Evolutionary conservation across 306 rosid species (phyloP), one percentile per base, ranked within the genome.

Genomic region (Cucumis sativus): DNA sequence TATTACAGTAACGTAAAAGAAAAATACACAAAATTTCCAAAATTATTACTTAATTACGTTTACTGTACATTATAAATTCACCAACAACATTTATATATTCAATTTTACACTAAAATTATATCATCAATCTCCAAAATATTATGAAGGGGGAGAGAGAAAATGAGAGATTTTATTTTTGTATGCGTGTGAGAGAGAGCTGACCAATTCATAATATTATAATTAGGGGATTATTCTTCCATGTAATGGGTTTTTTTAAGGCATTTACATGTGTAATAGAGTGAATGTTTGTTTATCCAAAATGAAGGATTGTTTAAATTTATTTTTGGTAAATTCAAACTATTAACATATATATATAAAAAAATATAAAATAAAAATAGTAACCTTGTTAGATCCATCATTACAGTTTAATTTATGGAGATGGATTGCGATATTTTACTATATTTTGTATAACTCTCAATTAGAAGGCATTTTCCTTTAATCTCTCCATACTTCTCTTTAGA

Each of bases 251-350:
- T 68, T 67, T 68, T 43, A 6, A 23, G 37, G n/a, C 56, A 41
- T 43, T 68, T 68, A 68, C 74, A 40, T 67, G 74, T 67, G 54
- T 67, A 67, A 67, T 67, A 67, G 74, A 40, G 54, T 67, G 54
- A 39, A 39, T 40, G 74, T 40, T 67, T 67, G 74, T 66, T 18
- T 66, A 33, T 40, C 52, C 25, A 40, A 66, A 33, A 2, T 2
- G 4, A 3, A 30, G 3, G 37, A 3, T 33, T 33, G 4, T 33
- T 28, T 28, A 28, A 28, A 33, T 33, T 33, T 33, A 33, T 33
- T 33, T 33, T 33, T 33, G 5, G 37, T 33, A 3, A 0, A 4
- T 5, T 30, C 33, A 30, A 30, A 30, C 3, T 30, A 30, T 30
- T 2, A 30, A 3, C 33, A 30, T 30, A 1, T 1, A 23, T 23